These are phyloP conservation scores for Talaromyces sp. DNA, from an alignment of 2,329 filamentous ascomycete genomes.

Conservation along the genomic window DNA sequence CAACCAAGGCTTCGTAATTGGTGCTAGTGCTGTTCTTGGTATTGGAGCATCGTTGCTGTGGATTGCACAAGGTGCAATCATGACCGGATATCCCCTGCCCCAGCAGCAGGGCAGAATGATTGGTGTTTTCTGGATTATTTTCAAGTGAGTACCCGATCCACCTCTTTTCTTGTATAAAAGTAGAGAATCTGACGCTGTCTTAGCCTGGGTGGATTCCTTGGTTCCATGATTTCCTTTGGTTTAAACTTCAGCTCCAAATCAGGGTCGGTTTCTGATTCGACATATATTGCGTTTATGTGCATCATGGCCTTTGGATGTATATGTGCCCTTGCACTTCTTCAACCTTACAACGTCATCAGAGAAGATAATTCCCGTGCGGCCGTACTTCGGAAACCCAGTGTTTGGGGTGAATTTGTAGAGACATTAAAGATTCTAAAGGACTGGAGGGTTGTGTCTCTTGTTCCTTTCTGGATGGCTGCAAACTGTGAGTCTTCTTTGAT, in stretches of 20 bases:
- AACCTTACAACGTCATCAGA: constrained; percentile 35
- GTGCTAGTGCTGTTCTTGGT: constrained; percentile 44
- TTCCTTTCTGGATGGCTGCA: constrained; percentile 35
- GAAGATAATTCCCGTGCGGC: neutral
- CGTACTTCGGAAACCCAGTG: neutral
- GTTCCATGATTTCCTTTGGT: constrained; percentile 44
- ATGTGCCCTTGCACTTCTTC: constrained; percentile 49
- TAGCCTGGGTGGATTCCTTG: constrained; percentile 40
- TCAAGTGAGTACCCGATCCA: constrained; percentile 30
- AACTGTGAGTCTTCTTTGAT: constrained; percentile 46
- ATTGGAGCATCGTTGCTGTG: constrained; percentile 38
- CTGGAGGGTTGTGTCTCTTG: constrained; percentile 29
- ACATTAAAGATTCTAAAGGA: constrained; percentile 35
- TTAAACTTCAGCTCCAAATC: constrained; percentile 42
- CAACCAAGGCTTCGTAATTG: constrained; percentile 38
- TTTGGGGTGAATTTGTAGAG: constrained; percentile 10
- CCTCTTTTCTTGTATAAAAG: neutral
- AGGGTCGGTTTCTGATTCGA: constrained; percentile 49
- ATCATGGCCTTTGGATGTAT: constrained; percentile 51
- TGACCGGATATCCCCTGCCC: constrained; percentile 47
- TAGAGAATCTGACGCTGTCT: neutral
- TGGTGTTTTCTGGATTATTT: constrained; percentile 44
- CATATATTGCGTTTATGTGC: constrained; percentile 50
- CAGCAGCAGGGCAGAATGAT: constrained; percentile 33
- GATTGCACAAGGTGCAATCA: constrained; percentile 45